These are phyloP conservation scores for Oryza meridionalis DNA, from an alignment of 176 grass and related monocot genomes.

Conservation along the genomic window DNA sequence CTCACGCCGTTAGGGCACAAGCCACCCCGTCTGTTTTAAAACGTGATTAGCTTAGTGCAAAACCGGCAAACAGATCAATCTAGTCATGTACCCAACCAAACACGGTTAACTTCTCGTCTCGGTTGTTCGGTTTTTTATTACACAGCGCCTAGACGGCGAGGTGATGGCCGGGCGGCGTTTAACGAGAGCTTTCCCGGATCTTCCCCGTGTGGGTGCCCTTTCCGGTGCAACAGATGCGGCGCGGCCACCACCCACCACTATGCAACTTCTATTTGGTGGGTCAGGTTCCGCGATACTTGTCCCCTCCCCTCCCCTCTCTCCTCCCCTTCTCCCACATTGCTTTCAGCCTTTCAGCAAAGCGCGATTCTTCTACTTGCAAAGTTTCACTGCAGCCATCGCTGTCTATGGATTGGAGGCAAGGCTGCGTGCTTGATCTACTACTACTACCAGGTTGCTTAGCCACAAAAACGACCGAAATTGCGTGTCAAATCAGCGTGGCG, in stretches of 20 bases:
- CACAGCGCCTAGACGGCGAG: not conserved
- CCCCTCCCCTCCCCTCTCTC: not conserved
- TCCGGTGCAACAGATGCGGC: not conserved
- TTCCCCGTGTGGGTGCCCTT: not conserved
- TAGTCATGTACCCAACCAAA: not conserved
- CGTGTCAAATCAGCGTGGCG: not conserved
- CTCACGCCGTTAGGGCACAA: constrained; percentile 42
- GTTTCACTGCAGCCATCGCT: not conserved
- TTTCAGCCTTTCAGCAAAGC: constrained; percentile 9
- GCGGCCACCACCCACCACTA: not conserved
- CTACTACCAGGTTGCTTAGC: not conserved
- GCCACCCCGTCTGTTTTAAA: not conserved
- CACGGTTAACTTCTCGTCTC: not conserved
- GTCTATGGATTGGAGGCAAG: not conserved
- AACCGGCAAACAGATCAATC: not conserved
- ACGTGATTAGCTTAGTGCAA: too few relatives aligned
- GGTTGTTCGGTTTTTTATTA: too few relatives aligned
- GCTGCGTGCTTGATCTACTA: not conserved
- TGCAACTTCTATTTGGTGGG: constrained; percentile 21
- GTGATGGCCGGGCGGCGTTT: not conserved
- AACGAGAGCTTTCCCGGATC: not conserved
- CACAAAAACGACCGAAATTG: not conserved
- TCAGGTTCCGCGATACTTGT: constrained; percentile 3
- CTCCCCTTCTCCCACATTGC: not conserved
- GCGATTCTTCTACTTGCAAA: not conserved